These are phyloP conservation scores for Phytophthora cactorum DNA, from an alignment of 352 stramenopile genomes.

Conservation along the genomic window DNA sequence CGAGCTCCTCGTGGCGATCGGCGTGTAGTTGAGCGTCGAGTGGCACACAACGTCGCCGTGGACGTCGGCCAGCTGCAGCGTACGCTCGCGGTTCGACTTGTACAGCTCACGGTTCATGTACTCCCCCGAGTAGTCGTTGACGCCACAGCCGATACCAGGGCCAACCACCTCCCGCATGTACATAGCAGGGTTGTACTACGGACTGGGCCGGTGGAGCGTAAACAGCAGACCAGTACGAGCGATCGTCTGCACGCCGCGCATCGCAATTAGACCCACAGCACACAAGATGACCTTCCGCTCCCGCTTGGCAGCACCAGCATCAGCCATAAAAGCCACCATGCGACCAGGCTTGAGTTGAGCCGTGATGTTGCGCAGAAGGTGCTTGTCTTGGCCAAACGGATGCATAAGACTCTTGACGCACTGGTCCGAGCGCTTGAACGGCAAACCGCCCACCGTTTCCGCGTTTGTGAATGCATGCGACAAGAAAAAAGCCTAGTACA, in stretches of 20 bases:
- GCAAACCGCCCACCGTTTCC: conserved; percentile 19
- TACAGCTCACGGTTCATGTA: conserved; percentile 17
- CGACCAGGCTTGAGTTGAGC: conserved; percentile 59
- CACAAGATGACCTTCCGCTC: conserved; percentile 33
- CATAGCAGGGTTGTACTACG: conserved; percentile 20
- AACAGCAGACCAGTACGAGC: conserved; percentile 86
- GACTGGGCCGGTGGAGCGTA: conserved; percentile 64
- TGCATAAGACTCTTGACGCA: conserved; percentile 55
- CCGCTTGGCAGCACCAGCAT: conserved; percentile 37
- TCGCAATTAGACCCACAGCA: conserved; percentile 80
- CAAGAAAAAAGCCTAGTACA: too few species aligned
- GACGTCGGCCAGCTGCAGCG: conserved; percentile 43
- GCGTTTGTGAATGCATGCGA: too few species aligned
- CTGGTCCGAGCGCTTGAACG: conserved; percentile 48
- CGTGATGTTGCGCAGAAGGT: conserved; percentile 50
- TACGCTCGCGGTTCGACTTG: conserved; percentile 18
- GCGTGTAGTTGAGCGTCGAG: conserved; percentile 50
- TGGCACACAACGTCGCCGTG: conserved; percentile 50
- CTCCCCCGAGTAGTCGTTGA: conserved; percentile 22
- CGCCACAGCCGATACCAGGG: neutral
- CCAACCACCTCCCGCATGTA: conserved; percentile 19
- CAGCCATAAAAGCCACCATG: conserved; percentile 82
- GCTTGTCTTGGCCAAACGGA: conserved; percentile 50
- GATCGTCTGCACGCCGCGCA: conserved; percentile 84
- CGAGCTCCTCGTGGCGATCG: conserved; percentile 43